These are phyloP conservation scores for Panaeolus cyanescens DNA, from an alignment of 768 basidiomycete species.

Conservation along the genomic window DNA sequence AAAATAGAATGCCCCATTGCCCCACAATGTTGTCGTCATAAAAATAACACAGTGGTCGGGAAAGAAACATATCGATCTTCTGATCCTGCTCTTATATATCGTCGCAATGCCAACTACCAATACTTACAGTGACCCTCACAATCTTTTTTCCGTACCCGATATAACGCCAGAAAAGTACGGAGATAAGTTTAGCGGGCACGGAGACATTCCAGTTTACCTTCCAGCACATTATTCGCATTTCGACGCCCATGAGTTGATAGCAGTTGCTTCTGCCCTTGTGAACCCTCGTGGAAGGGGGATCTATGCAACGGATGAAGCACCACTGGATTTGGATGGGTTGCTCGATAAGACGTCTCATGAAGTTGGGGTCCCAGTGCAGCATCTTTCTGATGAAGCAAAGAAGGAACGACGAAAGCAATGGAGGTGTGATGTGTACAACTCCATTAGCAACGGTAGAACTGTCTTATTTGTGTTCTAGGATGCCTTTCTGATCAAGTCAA, in stretches of 20 bases:
- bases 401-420: conserved; percentile 41
- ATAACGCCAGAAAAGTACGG: conserved; percentile 19
- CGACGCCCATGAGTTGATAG: conserved; percentile 44
- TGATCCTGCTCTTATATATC: neutral
- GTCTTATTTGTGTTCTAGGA: no score
- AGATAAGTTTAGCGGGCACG: conserved; percentile 15
- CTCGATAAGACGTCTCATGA: conserved; percentile 37
- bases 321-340: conserved; percentile 41
- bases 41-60: neutral
- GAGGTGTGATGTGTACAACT: conserved; percentile 45
- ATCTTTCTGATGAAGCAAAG: conserved; percentile 35
- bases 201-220: conserved; percentile 30
- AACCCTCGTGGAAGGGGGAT: conserved; percentile 51
- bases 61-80: neutral
- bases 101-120: conserved; percentile 18
- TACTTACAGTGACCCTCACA: conserved; percentile 23
- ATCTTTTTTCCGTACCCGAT: conserved; percentile 30
- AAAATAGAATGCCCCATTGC: conserved; percentile 1
- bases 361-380: conserved; percentile 19
- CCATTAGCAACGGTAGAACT: conserved; percentile 34
- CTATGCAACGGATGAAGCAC: conserved; percentile 55
- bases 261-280: conserved; percentile 45
- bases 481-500: neutral
- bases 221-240: conserved; percentile 41
- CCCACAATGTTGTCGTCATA: neutral